phyloP scores from a whole-genome alignment of 495 filamentous ascomycete species.

The Bacidia rubella region DNA sequence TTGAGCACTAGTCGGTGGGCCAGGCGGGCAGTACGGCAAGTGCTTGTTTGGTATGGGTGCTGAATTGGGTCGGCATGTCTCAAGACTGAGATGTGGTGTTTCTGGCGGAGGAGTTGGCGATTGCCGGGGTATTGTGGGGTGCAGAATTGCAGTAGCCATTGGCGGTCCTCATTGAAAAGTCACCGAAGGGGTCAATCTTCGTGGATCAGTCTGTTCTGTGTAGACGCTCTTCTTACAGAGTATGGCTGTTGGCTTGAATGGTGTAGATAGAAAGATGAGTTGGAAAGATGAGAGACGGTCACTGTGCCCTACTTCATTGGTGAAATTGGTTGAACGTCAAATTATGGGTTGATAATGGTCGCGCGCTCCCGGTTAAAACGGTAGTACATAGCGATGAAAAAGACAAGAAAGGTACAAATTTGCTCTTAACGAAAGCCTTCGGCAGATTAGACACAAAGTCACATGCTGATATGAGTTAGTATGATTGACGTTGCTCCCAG shows the following conservation, averaged over 20 bases:
- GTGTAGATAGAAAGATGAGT: not conserved
- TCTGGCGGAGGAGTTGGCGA: constrained; percentile 33
- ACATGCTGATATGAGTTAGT: no score
- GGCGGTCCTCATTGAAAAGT: constrained; percentile 1
- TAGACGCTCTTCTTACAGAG: not conserved
- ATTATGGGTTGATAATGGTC: no score
- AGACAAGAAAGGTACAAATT: no score
- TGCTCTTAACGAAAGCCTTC: no score
- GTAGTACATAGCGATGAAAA: no score
- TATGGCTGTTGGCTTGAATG: not conserved
- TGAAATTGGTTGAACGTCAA: no score
- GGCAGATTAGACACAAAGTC: no score
- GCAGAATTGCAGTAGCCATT: constrained; percentile 41
- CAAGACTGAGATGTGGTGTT: constrained; percentile 27
- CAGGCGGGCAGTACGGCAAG: constrained; percentile 70
- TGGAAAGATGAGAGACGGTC: constrained; percentile 4
- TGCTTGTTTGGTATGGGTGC: constrained; percentile 80
- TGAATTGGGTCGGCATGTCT: constrained; percentile 24
- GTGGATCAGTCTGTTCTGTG: not conserved
- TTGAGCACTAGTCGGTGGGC: constrained; percentile 47
- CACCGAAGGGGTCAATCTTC: not conserved
- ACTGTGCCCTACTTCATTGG: no score
- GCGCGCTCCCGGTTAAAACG: no score
- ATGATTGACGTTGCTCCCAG: no score
- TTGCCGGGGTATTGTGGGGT: constrained; percentile 33